These are phyloP conservation scores for Tylopilus subfusipes DNA, from an alignment of 768 basidiomycete species.

Conservation along the genomic window DNA sequence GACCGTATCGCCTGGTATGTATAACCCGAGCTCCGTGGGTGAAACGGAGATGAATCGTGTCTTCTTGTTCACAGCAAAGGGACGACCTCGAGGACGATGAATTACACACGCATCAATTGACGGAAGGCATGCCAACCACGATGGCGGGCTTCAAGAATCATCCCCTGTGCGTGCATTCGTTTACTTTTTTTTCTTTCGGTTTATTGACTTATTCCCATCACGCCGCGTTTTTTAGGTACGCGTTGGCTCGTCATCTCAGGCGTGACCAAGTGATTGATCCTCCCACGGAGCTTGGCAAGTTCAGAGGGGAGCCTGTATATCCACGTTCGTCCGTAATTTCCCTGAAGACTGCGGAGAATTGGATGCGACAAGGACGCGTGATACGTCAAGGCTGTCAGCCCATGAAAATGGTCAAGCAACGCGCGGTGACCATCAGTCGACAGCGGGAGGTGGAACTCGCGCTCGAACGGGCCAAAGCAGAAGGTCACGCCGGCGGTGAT, in stretches of 20 bases:
- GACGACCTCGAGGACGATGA: slow-evolving; percentile 94
- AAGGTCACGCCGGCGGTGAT: slow-evolving; percentile 38
- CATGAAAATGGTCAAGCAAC: slow-evolving; percentile 84
- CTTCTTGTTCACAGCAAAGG: slow-evolving; percentile 56
- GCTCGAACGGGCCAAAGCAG: slow-evolving; percentile 36
- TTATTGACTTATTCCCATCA: slow-evolving; percentile 3
- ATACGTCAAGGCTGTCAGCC: slow-evolving; percentile 76
- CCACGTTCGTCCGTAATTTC: slow-evolving; percentile 78
- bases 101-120: slow-evolving; percentile 68
- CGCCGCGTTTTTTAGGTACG: slow-evolving; percentile 51
- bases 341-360: slow-evolving; percentile 90
- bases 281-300: slow-evolving; percentile 79
- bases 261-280: slow-evolving; percentile 85
- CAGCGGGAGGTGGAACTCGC: slow-evolving; percentile 70
- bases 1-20: slow-evolving; percentile 82
- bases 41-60: slow-evolving; percentile 15
- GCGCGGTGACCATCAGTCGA: slow-evolving; percentile 75
- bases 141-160: slow-evolving; percentile 94
- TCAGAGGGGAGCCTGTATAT: slow-evolving; percentile 91
- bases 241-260: slow-evolving; percentile 81
- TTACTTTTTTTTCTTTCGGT: slow-evolving; percentile 4
- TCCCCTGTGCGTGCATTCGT: slow-evolving; percentile 55
- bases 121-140: slow-evolving; percentile 90
- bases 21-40: slow-evolving; percentile 13
- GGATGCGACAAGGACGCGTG: slow-evolving; percentile 83